Evolutionary conservation across 108 stramenopile species (phyloP), one percentile per base, ranked within the genome.

Genomic region (Heterococcus sp.): DNA sequence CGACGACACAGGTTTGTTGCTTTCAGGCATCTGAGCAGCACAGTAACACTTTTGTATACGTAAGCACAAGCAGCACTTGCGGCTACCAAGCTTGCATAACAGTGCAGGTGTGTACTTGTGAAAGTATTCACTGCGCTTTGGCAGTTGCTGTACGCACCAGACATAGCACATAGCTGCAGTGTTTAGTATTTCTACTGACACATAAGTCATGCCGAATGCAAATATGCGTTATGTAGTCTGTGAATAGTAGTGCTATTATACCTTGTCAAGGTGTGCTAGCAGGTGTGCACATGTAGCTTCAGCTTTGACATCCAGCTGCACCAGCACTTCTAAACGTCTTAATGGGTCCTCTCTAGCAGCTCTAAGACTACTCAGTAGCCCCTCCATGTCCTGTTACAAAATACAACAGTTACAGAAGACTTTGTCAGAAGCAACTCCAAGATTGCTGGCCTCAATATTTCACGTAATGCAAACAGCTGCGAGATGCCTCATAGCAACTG

Each of bases 261-360:
- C 78, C 78, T 80, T 80, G 71, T 80, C 78, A 34, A 80, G 78
- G 78, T 80, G 78, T 26, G 78, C 63, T 38, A 80, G 63, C 58
- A 80, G 78, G 37, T 80, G 71, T 33, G 29, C 33, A 38, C 78
- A 80, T 72, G 71, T 80, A 65, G 72, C 78, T 2, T 58, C 38
- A 3, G 71, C 67, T 33, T 72, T 80, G 11, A 34, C 66, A 1
- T 69, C 71, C 46, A 80, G 78, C 5, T 58, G 58, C 5, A 37
- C 32, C 28, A 80, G 38, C 1, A 80, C 32, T 31, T 37, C 5
- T 36, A 40, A 4, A 26, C 78, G 78, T 8, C 71, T 37, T 14
- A 37, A 31, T 1, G 71, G 72, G 78, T 66, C 65, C 5, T 58
- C 28, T 21, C 78, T 65, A 32, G 78, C 38, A 30, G 35, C 71